Conservation (phyloP, 495 filamentous ascomycete species). For the Xylaria sp. region DNA sequence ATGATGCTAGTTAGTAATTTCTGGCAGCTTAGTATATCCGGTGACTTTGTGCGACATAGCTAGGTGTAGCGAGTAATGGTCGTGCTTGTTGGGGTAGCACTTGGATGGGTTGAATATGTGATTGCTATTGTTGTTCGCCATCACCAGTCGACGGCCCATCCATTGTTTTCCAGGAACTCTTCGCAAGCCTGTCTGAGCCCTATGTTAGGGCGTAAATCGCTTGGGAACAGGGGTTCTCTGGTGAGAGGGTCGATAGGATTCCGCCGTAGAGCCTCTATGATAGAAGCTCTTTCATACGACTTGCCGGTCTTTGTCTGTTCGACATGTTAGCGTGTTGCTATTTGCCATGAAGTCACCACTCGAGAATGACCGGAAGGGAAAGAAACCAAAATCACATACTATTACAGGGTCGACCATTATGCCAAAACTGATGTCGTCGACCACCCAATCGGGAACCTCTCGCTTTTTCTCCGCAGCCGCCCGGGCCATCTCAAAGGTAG, state of each 20-base stretch:
- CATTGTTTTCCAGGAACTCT: conserved; percentile 84
- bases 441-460: conserved; percentile 82
- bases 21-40: neutral
- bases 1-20: neutral
- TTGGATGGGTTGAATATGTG: neutral
- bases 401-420: conserved; percentile 94
- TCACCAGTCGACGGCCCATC: conserved; percentile 93
- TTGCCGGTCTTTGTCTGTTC: conserved; percentile 80
- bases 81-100: neutral
- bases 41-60: neutral
- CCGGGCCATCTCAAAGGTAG: conserved; percentile 67
- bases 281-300: conserved; percentile 87
- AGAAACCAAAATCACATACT: conserved; percentile 49
- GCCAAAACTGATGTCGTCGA: conserved; percentile 89
- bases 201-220: conserved; percentile 84
- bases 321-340: conserved; percentile 20
- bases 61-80: neutral
- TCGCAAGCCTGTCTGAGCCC: conserved; percentile 83
- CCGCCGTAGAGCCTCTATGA: conserved; percentile 83
- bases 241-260: conserved; percentile 83
- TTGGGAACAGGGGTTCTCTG: conserved; percentile 69
- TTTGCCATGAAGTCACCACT: neutral
- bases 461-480: conserved; percentile 58
- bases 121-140: neutral
- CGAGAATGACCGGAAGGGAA: neutral